Evolutionary conservation across 1,284 basidiomycete species (phyloP).

Genomic region (Marasmius fiardii): DNA sequence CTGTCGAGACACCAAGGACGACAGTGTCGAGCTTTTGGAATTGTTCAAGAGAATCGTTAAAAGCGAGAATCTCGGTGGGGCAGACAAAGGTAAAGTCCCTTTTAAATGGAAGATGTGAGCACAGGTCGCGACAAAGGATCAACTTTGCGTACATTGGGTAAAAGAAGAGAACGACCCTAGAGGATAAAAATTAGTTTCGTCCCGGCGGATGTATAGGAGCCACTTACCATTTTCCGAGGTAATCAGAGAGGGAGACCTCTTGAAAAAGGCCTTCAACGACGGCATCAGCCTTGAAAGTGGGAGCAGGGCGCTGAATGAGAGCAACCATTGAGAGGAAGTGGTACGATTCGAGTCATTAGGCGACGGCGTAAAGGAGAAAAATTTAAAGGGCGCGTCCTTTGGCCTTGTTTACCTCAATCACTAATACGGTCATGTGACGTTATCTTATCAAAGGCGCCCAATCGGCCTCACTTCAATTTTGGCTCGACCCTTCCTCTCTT

Average conservation of each 20-base stretch:
- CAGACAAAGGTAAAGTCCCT: conserved; percentile 87
- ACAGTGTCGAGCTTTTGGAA: conserved; percentile 74
- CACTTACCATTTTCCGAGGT: conserved; percentile 77
- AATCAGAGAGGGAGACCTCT: conserved; percentile 71
- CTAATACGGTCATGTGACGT: neutral
- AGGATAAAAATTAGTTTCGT: conserved; percentile 7
- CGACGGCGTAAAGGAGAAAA: neutral
- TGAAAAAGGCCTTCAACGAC: conserved; percentile 77
- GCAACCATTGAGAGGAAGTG: conserved; percentile 53
- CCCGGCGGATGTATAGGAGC: neutral
- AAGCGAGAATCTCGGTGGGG: conserved; percentile 91
- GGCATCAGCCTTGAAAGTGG: conserved; percentile 71
- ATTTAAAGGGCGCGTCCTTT: conserved; percentile 14
- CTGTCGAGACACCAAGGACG: conserved; percentile 84
- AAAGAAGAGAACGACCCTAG: conserved; percentile 76
- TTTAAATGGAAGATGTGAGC: conserved; percentile 6
- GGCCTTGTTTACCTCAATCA: conserved; percentile 8
- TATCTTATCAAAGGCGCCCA: neutral
- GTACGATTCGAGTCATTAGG: neutral
- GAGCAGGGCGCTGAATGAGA: conserved; percentile 74
- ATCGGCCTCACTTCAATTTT: neutral
- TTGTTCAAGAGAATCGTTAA: conserved; percentile 78
- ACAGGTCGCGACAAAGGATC: conserved; percentile 12
- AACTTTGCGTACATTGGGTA: conserved; percentile 66
- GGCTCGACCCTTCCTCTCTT: neutral